Evolutionary conservation across 257 asterid species (phyloP), one percentile per base, ranked within the genome.

Genomic region (Primulina tabacum): DNA sequence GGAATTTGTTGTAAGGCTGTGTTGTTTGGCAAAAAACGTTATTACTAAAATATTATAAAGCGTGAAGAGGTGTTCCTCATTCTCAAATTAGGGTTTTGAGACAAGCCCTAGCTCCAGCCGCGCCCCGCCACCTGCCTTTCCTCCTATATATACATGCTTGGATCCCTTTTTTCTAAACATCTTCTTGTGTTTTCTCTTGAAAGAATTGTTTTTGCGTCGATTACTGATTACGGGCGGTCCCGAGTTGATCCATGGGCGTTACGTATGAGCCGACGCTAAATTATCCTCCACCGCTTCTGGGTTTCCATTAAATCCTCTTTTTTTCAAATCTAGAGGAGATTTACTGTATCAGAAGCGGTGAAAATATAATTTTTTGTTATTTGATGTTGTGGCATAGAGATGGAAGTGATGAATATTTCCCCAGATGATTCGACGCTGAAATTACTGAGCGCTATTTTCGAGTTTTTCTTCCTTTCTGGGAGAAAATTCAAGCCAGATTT

Each of bases 361-460:
- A 88, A 63, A 86, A 81, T 76, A 20, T 18, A 56, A 62, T 9
- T 2, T 18, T 5, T 63, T 0, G 1, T 2, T 33, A 5, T 52
- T 38, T 11, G 0, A 0, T 32, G 0, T 32, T 20, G 9, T 21
- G 5, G 29, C 2, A 4, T 64, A 64, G 82, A 75, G 93, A 83
- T 85, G 95, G 95, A 84, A 28, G 74, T 84, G 96, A 90, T 88
- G 74, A 77, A 0, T 40, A 60, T 90, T 90, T 90, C 97, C 95
- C 95, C 95, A 88, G 88, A 83, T 88, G 97, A 90, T 69, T 81
- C 97, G 97, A 86, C 73, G 84, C 78, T 90, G 97, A 90, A 83
- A 82, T 82, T 74, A 88, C 90, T 86, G 95, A 81, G 88, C 84
- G 95, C 97, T 79, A 70, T 64, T 59, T 24, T 67, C 30, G 33